Base-by-base conservation (phyloP, 345 rosid genomes). In the Combretum micranthum region DNA sequence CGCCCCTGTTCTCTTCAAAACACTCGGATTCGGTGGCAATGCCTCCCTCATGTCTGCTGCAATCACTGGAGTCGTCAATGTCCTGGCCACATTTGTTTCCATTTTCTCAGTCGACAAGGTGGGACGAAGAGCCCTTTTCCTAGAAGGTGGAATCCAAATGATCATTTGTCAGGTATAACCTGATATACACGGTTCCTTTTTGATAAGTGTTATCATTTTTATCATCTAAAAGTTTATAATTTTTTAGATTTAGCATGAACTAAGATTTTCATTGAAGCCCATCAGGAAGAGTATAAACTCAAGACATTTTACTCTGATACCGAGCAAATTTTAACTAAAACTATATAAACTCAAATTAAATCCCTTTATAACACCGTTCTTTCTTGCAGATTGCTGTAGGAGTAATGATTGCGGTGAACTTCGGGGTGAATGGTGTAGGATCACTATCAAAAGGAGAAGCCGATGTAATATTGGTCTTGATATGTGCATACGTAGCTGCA, bases 81-180 rank as follows among this genome's bases (percentile, higher is more conserved):
- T 85, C 9, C 4, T 76, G 37, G 81, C 84, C 20, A 85, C 96
- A 0, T 15, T 79, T 1, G 84, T 88, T 50, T 83, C 93, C 42
- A 75, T 85, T 22, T 62, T 57, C 65, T 63, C 69, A 0, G 93
- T 73, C 0, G 96, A 88, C 65, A 83, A 46, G 72, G 63, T 77
- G 11, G 96, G 96, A 3, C 72, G 96, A 60, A 66, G 84, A 57
- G n/a, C 72, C 17, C 65, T 88, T 73, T 83, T 88, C 74, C 70
- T 85, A 20, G 83, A 83, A 66, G 96, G 93, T 18, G 96, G 96
- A 20, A 12, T 44, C 4, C 93, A 85, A 62, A 88, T 88, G 96
- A 55, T 85, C 14, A 60, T 83, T 15, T 70, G 80, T 62, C 96
- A 85, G 91, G 91, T 84, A 71, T 12, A 10, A 16, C 39, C 18